Conservation (phyloP, 169 alveolate genomes). For the Plasmodium vinckei region DNA sequence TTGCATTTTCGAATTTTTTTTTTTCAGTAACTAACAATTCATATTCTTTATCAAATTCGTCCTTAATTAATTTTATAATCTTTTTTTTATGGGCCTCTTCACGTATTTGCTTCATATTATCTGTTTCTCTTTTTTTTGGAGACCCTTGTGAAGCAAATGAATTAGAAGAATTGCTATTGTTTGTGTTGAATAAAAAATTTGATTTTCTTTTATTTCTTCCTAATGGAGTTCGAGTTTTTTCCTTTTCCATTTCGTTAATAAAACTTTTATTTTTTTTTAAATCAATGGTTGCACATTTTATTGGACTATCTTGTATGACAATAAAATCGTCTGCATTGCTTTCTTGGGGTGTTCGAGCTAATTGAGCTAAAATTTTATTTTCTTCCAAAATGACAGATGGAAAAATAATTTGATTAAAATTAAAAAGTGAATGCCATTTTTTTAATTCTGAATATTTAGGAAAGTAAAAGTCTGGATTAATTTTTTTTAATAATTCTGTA, state of each 20-base stretch:
- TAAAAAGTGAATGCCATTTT: slow-evolving; percentile 73
- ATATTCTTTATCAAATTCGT: slow-evolving; percentile 55
- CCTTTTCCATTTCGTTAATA: slow-evolving; percentile 49
- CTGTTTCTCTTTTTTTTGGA: slow-evolving; percentile 71
- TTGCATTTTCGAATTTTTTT: slow-evolving; percentile 70
- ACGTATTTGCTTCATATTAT: slow-evolving; percentile 41
- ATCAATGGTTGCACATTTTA: slow-evolving; percentile 64
- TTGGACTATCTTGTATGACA: slow-evolving; percentile 70
- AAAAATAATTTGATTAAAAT: slow-evolving; percentile 48
- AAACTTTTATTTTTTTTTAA: slow-evolving; percentile 29
- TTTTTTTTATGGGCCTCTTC: slow-evolving; percentile 76
- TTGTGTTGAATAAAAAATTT: background rate
- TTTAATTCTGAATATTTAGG: slow-evolving; percentile 65
- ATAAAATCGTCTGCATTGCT: slow-evolving; percentile 77
- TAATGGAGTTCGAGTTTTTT: slow-evolving; percentile 75
- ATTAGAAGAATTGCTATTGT: background rate
- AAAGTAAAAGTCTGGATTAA: slow-evolving; percentile 55
- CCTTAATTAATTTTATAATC: slow-evolving; percentile 48
- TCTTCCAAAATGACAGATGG: slow-evolving; percentile 66
- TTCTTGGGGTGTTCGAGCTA: slow-evolving; percentile 72
- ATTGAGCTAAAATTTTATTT: slow-evolving; percentile 54
- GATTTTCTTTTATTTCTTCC: slow-evolving; percentile 70
- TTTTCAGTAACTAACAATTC: slow-evolving; percentile 46
- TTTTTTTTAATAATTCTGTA: slow-evolving; percentile 60
- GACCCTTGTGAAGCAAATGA: slow-evolving; percentile 12